Conservation (phyloP, 169 alveolate genomes). For the Plasmodium adleri region DNA sequence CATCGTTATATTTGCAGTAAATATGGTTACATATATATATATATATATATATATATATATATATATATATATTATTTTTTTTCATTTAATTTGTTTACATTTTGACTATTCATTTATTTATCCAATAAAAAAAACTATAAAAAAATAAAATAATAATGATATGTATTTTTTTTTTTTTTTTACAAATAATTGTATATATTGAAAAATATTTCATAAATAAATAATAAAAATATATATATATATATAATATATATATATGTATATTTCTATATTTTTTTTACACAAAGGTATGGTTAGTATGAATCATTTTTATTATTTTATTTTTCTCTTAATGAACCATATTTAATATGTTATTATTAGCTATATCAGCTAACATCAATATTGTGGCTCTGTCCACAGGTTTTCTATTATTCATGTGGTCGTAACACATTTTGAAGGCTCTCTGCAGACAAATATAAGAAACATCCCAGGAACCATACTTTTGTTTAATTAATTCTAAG, state of each 20-base stretch:
- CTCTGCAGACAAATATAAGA: constrained; percentile 34
- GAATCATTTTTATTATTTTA: too few species aligned
- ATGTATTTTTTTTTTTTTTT: too few species aligned
- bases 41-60: not conserved
- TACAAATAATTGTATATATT: too few species aligned
- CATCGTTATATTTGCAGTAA: constrained; percentile 92
- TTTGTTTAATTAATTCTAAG: constrained; percentile 65
- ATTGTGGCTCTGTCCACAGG: constrained; percentile 9
- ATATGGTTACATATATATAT: not conserved
- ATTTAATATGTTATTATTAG: constrained; percentile 10
- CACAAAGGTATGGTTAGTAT: too few species aligned
- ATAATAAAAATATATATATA: too few species aligned
- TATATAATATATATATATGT: not conserved
- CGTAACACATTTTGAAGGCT: constrained; percentile 44
- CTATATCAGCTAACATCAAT: constrained; percentile 21
- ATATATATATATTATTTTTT: not conserved
- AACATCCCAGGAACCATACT: constrained; percentile 69
- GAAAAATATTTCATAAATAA: too few species aligned
- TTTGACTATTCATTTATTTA: not conserved
- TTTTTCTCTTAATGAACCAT: too few species aligned
- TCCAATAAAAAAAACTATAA: too few species aligned
- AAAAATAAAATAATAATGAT: too few species aligned
- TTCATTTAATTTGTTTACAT: not conserved
- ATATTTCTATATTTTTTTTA: not conserved
- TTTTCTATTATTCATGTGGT: not conserved